Percentiles rank a stretch among this genome's conserved stretches.
Conservation (phyloP, 1,284 basidiomycete genomes). For the Ceratobasidium sp. region DNA sequence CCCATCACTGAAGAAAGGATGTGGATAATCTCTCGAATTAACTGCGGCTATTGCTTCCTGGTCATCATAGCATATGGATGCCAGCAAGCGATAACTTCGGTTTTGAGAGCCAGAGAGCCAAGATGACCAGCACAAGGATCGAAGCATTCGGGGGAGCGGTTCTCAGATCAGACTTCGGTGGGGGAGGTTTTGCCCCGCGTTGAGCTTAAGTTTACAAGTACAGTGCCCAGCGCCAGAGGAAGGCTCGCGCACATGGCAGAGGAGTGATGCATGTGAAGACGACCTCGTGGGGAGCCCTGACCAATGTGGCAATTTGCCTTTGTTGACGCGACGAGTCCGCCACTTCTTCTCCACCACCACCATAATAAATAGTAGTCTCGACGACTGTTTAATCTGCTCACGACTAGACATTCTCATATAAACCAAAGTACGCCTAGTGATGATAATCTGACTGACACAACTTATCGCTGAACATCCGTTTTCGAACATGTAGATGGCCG, state of each 20-base stretch:
- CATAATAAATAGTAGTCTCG: slow-evolving; percentile 36
- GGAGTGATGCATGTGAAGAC: slow-evolving; percentile 15
- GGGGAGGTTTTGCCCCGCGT: slow-evolving; percentile 11
- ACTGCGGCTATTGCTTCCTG: slow-evolving; percentile 7
- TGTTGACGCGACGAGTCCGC: slow-evolving; percentile 34
- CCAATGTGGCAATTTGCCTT: slow-evolving; percentile 23
- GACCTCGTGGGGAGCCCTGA: slow-evolving; percentile 20
- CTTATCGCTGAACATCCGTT: not conserved
- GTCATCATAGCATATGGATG: slow-evolving; percentile 14
- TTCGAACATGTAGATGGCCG: slow-evolving; percentile 15
- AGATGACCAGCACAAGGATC: slow-evolving; percentile 28
- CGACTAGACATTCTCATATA: slow-evolving; percentile 1
- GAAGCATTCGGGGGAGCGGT: slow-evolving; percentile 21
- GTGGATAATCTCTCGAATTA: not conserved
- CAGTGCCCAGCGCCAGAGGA: slow-evolving; percentile 33
- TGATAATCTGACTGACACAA: not conserved
- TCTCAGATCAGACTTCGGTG: not conserved
- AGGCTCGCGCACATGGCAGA: slow-evolving; percentile 20
- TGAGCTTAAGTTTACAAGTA: not conserved
- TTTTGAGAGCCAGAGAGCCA: not conserved
- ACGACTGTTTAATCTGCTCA: slow-evolving; percentile 9
- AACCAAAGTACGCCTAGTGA: not conserved
- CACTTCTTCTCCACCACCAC: slow-evolving; percentile 36
- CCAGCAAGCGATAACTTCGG: slow-evolving; percentile 23
- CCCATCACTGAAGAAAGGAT: not conserved